Evolutionary conservation across 2,329 filamentous ascomycete genomes (phyloP), one percentile per base, ranked within the genome.

Genomic region (Rhynchosporium graminicola): DNA sequence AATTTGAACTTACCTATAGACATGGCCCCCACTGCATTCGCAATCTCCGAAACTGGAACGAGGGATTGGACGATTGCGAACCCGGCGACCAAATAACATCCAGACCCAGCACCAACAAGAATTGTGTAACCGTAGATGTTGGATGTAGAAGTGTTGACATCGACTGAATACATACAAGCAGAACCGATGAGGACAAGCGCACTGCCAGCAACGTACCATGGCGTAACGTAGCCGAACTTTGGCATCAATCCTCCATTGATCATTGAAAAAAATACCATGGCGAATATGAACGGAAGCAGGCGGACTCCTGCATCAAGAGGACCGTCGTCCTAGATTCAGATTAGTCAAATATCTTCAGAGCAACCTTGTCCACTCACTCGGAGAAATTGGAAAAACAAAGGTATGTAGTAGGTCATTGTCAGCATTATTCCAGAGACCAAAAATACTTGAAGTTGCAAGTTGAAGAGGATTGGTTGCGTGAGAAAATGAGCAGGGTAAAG

Each of bases 341-440:
- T 20, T 20, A 20, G 20, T 20, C 1, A 20, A 20, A 20, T 20
- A 20, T 20, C 20, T 20, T 20, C 20, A 20, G 1, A 20, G 20
- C 20, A 20, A 20, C 20, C 20, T 20, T 20, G 20, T 20, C 20
- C 20, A 20, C 20, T 20, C 20, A 20, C 20, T 20, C 20, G 20
- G 20, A 20, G 20, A 52, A 76, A 75, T 70, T 82, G 77, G 70
- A 82, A 80, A 73, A 78, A 81, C 61, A 81, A 71, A 3, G 80
- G 79, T 29, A 80, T 70, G 62, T 79, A 79, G 69, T 77, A 79
- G 4, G 75, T 71, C 1, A 79, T 65, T 50, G 80, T 75, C 33
- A 78, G 76, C 12, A 76, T 70, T 7, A 74, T 71, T 4, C 76
- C 72, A 5, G 73, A 75, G 0, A 74, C 73, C 15, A 36, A 50